A percentile compares a stretch with the other conserved stretches of the same genome.
These are phyloP conservation scores for Ilex aquifolium DNA, from an alignment of 257 asterid genomes.

Conservation along the genomic window DNA sequence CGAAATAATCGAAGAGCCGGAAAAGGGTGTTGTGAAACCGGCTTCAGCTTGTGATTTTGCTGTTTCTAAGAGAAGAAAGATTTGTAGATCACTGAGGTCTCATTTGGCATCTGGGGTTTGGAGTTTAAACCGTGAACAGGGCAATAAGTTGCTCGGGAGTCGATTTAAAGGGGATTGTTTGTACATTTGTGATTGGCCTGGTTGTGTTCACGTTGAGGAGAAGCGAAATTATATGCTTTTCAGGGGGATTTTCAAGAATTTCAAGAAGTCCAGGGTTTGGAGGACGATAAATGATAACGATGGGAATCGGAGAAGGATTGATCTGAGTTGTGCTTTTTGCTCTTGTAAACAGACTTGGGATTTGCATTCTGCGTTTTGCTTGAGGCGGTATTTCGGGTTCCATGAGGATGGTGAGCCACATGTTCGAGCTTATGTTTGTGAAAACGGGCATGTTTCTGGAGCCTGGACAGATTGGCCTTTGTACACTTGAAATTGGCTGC, in stretches of 20 bases:
- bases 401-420: slow-evolving; percentile 93
- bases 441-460: slow-evolving; percentile 90
- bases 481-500: slow-evolving; percentile 38
- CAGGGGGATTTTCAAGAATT: slow-evolving; percentile 78
- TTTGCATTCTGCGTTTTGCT: slow-evolving; percentile 74
- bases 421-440: slow-evolving; percentile 87
- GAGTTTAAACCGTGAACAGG: slow-evolving; percentile 86
- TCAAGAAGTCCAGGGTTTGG: slow-evolving; percentile 89
- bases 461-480: slow-evolving; percentile 98
- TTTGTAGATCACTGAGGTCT: slow-evolving; percentile 37
- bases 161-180: slow-evolving; percentile 75
- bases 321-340: slow-evolving; percentile 68
- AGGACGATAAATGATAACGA: slow-evolving; percentile 86
- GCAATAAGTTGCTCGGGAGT: slow-evolving; percentile 74
- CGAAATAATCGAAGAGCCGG: slow-evolving; percentile 19
- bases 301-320: slow-evolving; percentile 52
- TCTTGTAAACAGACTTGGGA: slow-evolving; percentile 67
- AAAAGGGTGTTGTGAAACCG: slow-evolving; percentile 12
- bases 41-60: slow-evolving; percentile 8
- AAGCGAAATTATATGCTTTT: slow-evolving; percentile 86
- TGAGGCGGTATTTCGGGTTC: slow-evolving; percentile 75
- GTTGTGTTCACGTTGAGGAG: slow-evolving; percentile 80
- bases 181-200: slow-evolving; percentile 91
- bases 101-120: slow-evolving; percentile 69
- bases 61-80: slow-evolving; percentile 38